These are phyloP conservation scores for Hyphodiscus sp. DNA, from an alignment of 2,329 filamentous ascomycete species.

Conservation along the genomic window DNA sequence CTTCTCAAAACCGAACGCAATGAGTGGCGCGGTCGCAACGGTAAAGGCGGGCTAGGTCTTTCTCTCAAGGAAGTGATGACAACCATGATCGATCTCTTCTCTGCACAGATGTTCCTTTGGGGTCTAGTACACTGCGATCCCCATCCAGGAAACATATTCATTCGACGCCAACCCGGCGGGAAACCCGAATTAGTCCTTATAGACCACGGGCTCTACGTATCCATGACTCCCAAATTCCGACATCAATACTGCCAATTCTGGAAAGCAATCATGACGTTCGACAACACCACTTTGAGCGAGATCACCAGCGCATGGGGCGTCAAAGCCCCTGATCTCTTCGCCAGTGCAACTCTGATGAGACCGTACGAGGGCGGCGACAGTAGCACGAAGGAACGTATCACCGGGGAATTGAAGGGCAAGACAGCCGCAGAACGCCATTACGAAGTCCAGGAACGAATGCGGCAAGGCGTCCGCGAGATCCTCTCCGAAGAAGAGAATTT, in stretches of 20 bases:
- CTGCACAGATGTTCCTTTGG: constrained; percentile 97
- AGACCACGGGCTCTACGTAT: constrained; percentile 93
- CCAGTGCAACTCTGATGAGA: constrained; percentile 79
- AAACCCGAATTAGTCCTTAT: constrained; percentile 87
- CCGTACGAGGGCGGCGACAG: constrained; percentile 84
- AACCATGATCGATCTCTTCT: constrained; percentile 93
- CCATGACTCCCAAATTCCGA: constrained; percentile 77
- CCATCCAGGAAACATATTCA: constrained; percentile 95
- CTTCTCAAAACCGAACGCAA: constrained; percentile 74
- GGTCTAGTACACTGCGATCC: constrained; percentile 94
- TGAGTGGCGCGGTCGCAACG: constrained; percentile 66
- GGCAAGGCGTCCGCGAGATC: constrained; percentile 57
- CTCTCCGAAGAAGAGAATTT: constrained; percentile 64
- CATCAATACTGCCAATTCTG: constrained; percentile 86
- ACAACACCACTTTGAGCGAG: constrained; percentile 69
- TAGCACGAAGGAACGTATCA: constrained; percentile 57
- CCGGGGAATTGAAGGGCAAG: constrained; percentile 43
- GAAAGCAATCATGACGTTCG: constrained; percentile 90
- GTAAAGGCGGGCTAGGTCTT: constrained; percentile 76
- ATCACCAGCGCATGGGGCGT: constrained; percentile 83
- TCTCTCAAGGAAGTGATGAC: constrained; percentile 84
- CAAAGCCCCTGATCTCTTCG: constrained; percentile 83
- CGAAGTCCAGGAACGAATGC: constrained; percentile 67
- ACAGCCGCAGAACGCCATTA: constrained; percentile 58
- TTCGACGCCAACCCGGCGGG: constrained; percentile 77